These are phyloP conservation scores for Peronospora tabacina DNA, from an alignment of 352 stramenopile species.

Conservation along the genomic window DNA sequence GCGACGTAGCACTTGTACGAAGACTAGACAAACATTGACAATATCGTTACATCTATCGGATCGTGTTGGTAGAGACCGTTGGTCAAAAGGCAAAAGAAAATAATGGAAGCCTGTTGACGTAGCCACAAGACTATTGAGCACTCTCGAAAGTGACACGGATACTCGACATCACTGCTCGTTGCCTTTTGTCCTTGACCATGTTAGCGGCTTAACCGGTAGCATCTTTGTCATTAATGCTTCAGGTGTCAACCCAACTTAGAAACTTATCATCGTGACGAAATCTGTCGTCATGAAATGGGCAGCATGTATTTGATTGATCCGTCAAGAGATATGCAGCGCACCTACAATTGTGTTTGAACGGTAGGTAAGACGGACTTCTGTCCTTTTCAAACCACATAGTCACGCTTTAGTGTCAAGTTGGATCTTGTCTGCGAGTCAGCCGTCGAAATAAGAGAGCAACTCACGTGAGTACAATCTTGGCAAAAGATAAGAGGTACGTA, in stretches of 20 bases:
- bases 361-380: slow-evolving; percentile 15
- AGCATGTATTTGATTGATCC: slow-evolving; percentile 45
- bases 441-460: slow-evolving; percentile 8
- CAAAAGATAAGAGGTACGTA: neutral
- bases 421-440: slow-evolving; percentile 37
- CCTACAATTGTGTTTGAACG: slow-evolving; percentile 57
- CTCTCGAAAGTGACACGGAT: too few species aligned
- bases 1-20: slow-evolving; percentile 47
- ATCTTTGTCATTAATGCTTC: slow-evolving; percentile 25
- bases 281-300: slow-evolving; percentile 23
- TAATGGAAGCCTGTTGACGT: too few species aligned
- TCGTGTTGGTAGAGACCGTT: too few species aligned
- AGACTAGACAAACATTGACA: slow-evolving; percentile 58
- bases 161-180: neutral
- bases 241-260: slow-evolving; percentile 49
- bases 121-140: too few species aligned
- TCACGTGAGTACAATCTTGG: slow-evolving; percentile 1
- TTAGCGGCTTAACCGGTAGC: slow-evolving; percentile 9
- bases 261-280: slow-evolving; percentile 44
- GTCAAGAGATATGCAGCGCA: slow-evolving; percentile 46
- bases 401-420: slow-evolving; percentile 43
- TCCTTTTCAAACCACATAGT: too few species aligned
- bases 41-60: slow-evolving; percentile 22
- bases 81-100: too few species aligned
- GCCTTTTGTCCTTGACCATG: slow-evolving; percentile 11